Evolutionary conservation across 768 basidiomycete species (phyloP), one percentile per base, ranked within the genome.

Genomic region (Botryobasidium botryosum): DNA sequence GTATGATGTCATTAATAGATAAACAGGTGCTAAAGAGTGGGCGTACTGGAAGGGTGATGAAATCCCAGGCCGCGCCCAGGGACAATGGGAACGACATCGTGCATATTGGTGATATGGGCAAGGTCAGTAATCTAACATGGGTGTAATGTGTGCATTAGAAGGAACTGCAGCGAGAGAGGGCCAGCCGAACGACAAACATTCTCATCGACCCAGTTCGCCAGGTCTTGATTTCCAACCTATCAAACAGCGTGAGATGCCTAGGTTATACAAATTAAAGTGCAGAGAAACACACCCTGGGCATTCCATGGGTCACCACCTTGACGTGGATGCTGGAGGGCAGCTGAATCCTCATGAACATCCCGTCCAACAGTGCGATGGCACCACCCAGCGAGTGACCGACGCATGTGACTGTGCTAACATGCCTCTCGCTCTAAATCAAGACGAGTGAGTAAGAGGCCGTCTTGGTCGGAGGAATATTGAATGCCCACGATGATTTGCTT

Each of bases 381-480:
- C 64, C 68, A 27, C 68, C 68, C 5, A 71, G 57, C 4, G 66
- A 65, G 50, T 68, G 70, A 1, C 68, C 68, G 35, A 68, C 63
- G 20, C 68, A 45, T 5, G 40, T 41, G 40, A 53, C 48, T 4
- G 45, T 32, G 33, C 15, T 43, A 7, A 45, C 33, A 13, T 40
- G 17, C n/a, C 38, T 35, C 1, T 31, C 32, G 29, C 21, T 36
- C 5, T n/a, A n/a, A n/a, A n/a, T n/a, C n/a, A n/a, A n/a, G n/a
- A n/a, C n/a, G n/a, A n/a, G n/a, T n/a, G n/a, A n/a, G n/a, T n/a
- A n/a, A n/a, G n/a, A n/a, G n/a, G n/a, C n/a, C n/a, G n/a, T n/a
- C n/a, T n/a, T n/a, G n/a, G n/a, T n/a, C 21, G 44, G 21, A 15
- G 12, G 20, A 43, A 41, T 15, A 20, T 21, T 20, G 7, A 28